Conservation (phyloP, 306 rosid genomes). For the Abrus pulchellus region DNA sequence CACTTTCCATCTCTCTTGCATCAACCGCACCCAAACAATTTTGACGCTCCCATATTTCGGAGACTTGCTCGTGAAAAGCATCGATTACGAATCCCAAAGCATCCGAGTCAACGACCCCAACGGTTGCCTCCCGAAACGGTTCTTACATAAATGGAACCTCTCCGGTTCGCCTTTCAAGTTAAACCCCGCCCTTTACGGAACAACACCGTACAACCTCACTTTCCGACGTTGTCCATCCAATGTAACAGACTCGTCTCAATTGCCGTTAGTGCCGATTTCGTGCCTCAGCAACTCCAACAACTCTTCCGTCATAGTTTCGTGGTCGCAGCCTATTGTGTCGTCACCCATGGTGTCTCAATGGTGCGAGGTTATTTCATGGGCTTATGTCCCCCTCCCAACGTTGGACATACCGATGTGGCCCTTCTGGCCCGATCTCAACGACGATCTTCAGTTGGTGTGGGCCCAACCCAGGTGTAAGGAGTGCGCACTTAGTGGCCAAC, state of each 20-base stretch:
- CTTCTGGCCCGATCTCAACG: slow-evolving; percentile 10
- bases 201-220: slow-evolving; percentile 19
- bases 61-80: neutral
- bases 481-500: slow-evolving; percentile 47
- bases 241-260: neutral
- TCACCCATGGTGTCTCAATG: neutral
- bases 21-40: neutral
- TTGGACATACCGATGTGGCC: slow-evolving; percentile 29
- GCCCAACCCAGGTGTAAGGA: slow-evolving; percentile 45
- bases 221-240: slow-evolving; percentile 58
- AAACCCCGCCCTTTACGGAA: neutral
- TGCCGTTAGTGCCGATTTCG: neutral
- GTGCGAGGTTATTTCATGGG: slow-evolving; percentile 52
- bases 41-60: slow-evolving; percentile 22
- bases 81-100: slow-evolving; percentile 26
- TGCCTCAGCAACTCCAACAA: slow-evolving; percentile 43
- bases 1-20: slow-evolving; percentile 23
- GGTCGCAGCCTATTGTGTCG: neutral
- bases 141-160: slow-evolving; percentile 27
- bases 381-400: slow-evolving; percentile 35
- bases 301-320: neutral
- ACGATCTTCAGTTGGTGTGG: slow-evolving; percentile 57
- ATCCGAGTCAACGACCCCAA: slow-evolving; percentile 38
- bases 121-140: slow-evolving; percentile 35
- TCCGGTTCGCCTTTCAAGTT: slow-evolving; percentile 45